Conservation (phyloP, 352 stramenopile species). For the Globisporangium takayamanum region DNA sequence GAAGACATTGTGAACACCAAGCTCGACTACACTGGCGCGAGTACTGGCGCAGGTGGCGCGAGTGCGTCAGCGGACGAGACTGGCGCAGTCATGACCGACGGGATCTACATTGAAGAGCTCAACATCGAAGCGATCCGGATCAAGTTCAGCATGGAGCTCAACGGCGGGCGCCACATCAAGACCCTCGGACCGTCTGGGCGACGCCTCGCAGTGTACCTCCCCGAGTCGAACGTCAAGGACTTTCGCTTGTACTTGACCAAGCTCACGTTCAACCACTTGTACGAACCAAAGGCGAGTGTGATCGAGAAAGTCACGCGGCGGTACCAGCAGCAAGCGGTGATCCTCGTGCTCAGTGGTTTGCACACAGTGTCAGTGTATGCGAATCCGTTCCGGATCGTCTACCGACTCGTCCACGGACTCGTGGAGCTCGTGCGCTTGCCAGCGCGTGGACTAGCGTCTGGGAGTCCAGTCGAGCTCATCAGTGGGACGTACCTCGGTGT, state of each 20-base stretch:
- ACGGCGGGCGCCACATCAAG: slow-evolving; percentile 80
- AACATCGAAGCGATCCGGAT: slow-evolving; percentile 80
- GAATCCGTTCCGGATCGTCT: slow-evolving; percentile 85
- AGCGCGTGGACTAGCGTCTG: slow-evolving; percentile 68
- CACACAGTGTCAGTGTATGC: slow-evolving; percentile 86
- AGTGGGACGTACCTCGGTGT: slow-evolving; percentile 80
- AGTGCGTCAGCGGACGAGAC: slow-evolving; percentile 18
- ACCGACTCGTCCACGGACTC: slow-evolving; percentile 75
- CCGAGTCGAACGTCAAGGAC: slow-evolving; percentile 87
- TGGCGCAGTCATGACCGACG: slow-evolving; percentile 27
- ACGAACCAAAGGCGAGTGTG: slow-evolving; percentile 69
- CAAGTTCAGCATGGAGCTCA: slow-evolving; percentile 84
- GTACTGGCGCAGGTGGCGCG: slow-evolving; percentile 11
- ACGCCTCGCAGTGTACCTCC: slow-evolving; percentile 76
- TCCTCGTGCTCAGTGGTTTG: slow-evolving; percentile 74
- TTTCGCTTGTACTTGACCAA: slow-evolving; percentile 82
- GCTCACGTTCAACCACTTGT: slow-evolving; percentile 76
- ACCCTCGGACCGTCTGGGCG: slow-evolving; percentile 68
- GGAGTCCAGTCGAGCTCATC: slow-evolving; percentile 78
- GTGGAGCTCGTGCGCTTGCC: slow-evolving; percentile 78
- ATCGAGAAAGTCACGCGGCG: slow-evolving; percentile 70
- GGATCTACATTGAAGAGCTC: slow-evolving; percentile 86
- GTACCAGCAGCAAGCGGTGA: slow-evolving; percentile 83
- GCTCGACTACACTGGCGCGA: slow-evolving; percentile 43
- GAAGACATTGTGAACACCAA: slow-evolving; percentile 78